These are phyloP conservation scores for Metarhizium anisopliae DNA, from an alignment of 2,329 filamentous ascomycete genomes.

Conservation along the genomic window DNA sequence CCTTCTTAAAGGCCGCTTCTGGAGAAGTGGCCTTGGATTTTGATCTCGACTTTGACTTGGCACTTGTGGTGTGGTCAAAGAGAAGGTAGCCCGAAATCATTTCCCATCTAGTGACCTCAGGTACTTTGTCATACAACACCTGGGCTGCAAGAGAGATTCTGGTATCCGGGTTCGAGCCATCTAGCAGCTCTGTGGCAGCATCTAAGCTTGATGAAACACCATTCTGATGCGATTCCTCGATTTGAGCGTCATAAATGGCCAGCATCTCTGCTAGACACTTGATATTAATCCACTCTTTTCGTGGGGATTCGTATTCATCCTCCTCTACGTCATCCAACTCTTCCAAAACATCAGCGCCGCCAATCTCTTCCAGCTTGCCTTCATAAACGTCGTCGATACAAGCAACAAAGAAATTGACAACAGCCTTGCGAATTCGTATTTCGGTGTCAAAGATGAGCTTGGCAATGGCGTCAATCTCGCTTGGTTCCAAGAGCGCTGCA, in stretches of 20 bases:
- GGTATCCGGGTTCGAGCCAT: slow-evolving; percentile 62
- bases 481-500: slow-evolving; percentile 78
- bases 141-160: slow-evolving; percentile 81
- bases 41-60: slow-evolving; percentile 41
- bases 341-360: slow-evolving; percentile 66
- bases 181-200: slow-evolving; percentile 45
- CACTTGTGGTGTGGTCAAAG: slow-evolving; percentile 74
- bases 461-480: slow-evolving; percentile 83
- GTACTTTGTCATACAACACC: slow-evolving; percentile 72
- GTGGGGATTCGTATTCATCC: slow-evolving; percentile 67
- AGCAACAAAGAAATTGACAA: slow-evolving; percentile 82
- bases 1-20: slow-evolving; percentile 56
- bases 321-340: slow-evolving; percentile 68
- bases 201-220: slow-evolving; percentile 37
- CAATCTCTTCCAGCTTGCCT: slow-evolving; percentile 72
- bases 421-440: slow-evolving; percentile 73
- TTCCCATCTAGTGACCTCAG: slow-evolving; percentile 80
- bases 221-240: slow-evolving; percentile 45
- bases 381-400: slow-evolving; percentile 78
- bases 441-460: slow-evolving; percentile 86
- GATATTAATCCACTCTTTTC: slow-evolving; percentile 79
- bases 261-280: slow-evolving; percentile 85
- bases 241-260: slow-evolving; percentile 67
- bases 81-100: slow-evolving; percentile 81
- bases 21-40: slow-evolving; percentile 42